phyloP scores from a whole-genome alignment of 148 eudicot genomes.

The Cornus controversa region DNA sequence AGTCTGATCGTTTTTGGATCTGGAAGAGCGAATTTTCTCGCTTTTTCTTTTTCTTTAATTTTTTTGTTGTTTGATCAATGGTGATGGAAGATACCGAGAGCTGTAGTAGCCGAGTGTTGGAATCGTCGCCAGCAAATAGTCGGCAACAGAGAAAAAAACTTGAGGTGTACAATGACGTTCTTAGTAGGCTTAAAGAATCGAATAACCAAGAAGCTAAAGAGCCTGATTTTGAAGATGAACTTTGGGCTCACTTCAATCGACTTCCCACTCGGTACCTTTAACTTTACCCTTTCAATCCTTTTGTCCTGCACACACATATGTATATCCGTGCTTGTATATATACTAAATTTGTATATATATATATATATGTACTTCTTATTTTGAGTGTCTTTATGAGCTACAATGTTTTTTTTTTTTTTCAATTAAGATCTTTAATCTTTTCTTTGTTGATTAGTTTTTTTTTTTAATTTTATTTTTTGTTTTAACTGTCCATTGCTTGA shows the following conservation, averaged over 20 bases:
- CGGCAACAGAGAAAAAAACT: conserved; percentile 59
- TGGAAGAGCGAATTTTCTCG: not conserved
- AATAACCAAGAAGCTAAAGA: conserved; percentile 46
- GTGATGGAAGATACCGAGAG: conserved; percentile 88
- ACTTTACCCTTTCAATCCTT: not conserved
- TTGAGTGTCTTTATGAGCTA: not conserved
- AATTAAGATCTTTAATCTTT: not conserved
- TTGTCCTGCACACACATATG: not conserved
- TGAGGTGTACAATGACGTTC: conserved; percentile 87
- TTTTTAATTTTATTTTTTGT: not conserved
- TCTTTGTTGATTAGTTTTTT: not conserved
- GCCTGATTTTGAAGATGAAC: conserved; percentile 71
- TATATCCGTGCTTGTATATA: not conserved
- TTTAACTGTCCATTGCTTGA: not conserved
- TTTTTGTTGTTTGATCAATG: conserved; percentile 31
- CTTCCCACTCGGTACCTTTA: conserved; percentile 67
- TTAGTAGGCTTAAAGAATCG: conserved; percentile 70
- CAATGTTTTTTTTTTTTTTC: not conserved
- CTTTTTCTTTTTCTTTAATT: not conserved
- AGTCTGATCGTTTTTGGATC: not conserved
- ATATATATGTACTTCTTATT: not conserved
- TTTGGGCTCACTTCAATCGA: conserved; percentile 91
- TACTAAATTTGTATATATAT: conserved; percentile 5
- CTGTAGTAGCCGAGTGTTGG: conserved; percentile 64
- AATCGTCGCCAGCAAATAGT: conserved; percentile 32